Conservation (phyloP, 2,329 filamentous ascomycete genomes). For the Helotiales sp. region DNA sequence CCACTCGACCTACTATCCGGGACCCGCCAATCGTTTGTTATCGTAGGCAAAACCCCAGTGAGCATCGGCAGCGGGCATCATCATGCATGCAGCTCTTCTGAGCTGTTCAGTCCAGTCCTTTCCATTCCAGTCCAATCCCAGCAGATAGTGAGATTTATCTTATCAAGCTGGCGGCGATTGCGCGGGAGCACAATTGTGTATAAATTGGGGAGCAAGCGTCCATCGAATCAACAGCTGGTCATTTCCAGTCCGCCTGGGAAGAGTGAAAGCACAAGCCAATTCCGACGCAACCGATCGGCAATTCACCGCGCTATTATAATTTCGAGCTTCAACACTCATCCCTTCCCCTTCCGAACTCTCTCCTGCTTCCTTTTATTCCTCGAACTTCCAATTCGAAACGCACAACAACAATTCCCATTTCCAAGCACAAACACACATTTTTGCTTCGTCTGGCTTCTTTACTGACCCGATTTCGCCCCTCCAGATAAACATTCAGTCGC, state of each 20-base stretch:
- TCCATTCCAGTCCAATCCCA: no score
- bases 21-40: slow-evolving; percentile 34
- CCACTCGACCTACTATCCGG: slow-evolving; percentile 15
- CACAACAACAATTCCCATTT: not conserved
- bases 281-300: slow-evolving; percentile 13
- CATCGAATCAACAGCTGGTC: not conserved
- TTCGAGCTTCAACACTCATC: not conserved
- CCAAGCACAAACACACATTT: not conserved
- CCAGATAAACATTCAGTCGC: slow-evolving; percentile 15
- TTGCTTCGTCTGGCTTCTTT: not conserved
- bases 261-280: slow-evolving; percentile 11
- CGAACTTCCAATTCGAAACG: not conserved
- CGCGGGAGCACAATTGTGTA: slow-evolving; percentile 9
- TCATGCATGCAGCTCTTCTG: slow-evolving; percentile 20
- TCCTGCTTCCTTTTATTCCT: not conserved
- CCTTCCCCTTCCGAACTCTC: not conserved
- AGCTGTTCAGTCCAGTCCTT: not conserved
- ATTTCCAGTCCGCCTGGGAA: not conserved
- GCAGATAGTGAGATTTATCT: not conserved
- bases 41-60: slow-evolving; percentile 21
- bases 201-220: not conserved
- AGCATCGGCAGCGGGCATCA: slow-evolving; percentile 23
- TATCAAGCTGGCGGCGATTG: slow-evolving; percentile 1
- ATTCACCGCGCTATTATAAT: slow-evolving; percentile 5
- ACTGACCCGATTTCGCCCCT: not conserved